Evolutionary conservation across 202 grass and related monocot species (phyloP), one percentile per base, ranked within the genome.

Genomic region (Setaria viridis): DNA sequence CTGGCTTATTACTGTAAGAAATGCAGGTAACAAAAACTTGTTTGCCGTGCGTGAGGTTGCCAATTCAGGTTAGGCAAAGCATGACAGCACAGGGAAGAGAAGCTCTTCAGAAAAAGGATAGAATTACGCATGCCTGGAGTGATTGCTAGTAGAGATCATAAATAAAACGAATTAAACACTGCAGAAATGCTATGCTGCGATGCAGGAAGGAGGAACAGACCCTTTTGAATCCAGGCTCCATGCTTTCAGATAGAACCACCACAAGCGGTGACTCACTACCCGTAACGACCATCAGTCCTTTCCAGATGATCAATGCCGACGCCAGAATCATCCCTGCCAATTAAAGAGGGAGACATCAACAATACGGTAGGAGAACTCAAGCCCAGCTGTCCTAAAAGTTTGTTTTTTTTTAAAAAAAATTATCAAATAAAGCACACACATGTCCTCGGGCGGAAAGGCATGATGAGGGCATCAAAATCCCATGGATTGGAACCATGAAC

Each of bases 211-310:
- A 34, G 11, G 48, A 89, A 74, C 48, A 9, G 2, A 87, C 88
- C 79, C 66, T 90, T 75, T 74, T 43, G 64, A 90, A 90, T 20
- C 88, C 88, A 67, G 73, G 88, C 76, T 86, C 88, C 88, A 87
- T 83, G 80, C 84, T 90, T 82, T n/a, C 88, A 72, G 88, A 90
- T 67, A 90, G 73, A 79, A 90, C 88, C 56, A 90, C 88, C 5
- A 90, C 88, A 9, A 90, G 12, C 1, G 88, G 88, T 0, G 88
- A 90, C 47, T 90, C 84, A 0, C 73, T 83, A 53, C 84, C 88
- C 9, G 84, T 90, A n/a, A 83, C 2, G 15, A 80, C 39, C 29
- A 87, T 50, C 47, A 90, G 57, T 49, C 84, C 88, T 71, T 90
- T 90, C 88, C 88, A 87, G 73, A 90, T 79, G 67, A 90, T 87